Conservation (phyloP, 345 rosid species). For the Excoecaria cochinchinensis region DNA sequence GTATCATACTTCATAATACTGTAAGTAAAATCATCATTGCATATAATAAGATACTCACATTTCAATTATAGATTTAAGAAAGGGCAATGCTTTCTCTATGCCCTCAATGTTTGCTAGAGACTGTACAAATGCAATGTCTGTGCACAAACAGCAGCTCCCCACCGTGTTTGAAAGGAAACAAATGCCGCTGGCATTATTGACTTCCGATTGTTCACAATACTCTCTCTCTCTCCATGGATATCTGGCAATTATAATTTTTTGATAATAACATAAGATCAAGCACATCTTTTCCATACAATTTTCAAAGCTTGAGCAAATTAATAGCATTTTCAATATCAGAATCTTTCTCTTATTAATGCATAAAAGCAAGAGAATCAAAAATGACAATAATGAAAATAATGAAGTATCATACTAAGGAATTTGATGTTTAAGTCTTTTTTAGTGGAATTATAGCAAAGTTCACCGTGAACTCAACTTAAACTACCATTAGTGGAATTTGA, state of each 20-base stretch:
- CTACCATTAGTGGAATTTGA: too few species aligned
- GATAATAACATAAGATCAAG: not conserved
- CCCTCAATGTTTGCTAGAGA: conserved; percentile 84
- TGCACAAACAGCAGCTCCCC: conserved; percentile 98
- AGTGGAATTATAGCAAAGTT: too few species aligned
- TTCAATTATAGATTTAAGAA: conserved; percentile 62
- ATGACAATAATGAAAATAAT: too few species aligned
- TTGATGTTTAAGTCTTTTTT: too few species aligned
- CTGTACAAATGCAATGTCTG: conserved; percentile 94
- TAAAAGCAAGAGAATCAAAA: too few species aligned
- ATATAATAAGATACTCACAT: conserved; percentile 41
- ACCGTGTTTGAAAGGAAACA: conserved; percentile 87
- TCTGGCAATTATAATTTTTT: conserved; percentile 41
- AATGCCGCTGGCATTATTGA: conserved; percentile 87
- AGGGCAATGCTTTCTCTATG: conserved; percentile 65
- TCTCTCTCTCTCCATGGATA: conserved; percentile 56
- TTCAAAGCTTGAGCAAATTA: too few species aligned
- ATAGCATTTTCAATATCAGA: too few species aligned
- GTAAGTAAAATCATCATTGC: not conserved
- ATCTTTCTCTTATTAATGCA: too few species aligned
- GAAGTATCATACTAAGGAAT: too few species aligned
- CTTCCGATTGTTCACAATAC: conserved; percentile 62
- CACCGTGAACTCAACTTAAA: too few species aligned
- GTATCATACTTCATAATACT: not conserved
- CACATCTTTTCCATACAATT: too few species aligned